Percentiles rank a stretch among this genome's conserved stretches.
These are phyloP conservation scores for Aspergillus unguis DNA, from an alignment of 2,329 filamentous ascomycete species.

Conservation along the genomic window DNA sequence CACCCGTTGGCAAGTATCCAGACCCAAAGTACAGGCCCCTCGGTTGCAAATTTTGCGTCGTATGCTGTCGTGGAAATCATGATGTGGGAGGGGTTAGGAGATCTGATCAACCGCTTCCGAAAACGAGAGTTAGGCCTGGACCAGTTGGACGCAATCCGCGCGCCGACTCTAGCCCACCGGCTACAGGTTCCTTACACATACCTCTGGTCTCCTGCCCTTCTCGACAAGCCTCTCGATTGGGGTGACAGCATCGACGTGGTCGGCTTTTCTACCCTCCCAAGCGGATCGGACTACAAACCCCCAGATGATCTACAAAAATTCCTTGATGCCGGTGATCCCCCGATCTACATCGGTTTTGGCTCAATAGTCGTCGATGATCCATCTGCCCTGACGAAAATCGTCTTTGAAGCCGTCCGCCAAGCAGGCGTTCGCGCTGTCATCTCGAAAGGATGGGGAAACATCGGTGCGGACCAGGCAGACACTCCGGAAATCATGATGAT, in stretches of 20 bases:
- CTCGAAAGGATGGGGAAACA: conserved; percentile 83
- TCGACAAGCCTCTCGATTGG: conserved; percentile 79
- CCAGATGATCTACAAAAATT: conserved; percentile 64
- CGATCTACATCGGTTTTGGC: conserved; percentile 79
- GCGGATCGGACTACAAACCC: conserved; percentile 64
- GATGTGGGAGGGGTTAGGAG: conserved; percentile 88
- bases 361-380: conserved; percentile 79
- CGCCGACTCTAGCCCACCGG: conserved; percentile 72
- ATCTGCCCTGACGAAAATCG: conserved; percentile 64
- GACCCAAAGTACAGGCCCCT: conserved; percentile 69
- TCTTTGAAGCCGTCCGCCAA: conserved; percentile 66
- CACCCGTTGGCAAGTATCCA: conserved; percentile 83
- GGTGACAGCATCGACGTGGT: conserved; percentile 66
- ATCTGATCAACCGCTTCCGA: conserved; percentile 85
- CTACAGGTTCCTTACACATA: conserved; percentile 83
- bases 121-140: conserved; percentile 71
- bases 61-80: conserved; percentile 86
- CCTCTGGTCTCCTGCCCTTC: conserved; percentile 64
- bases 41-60: conserved; percentile 76
- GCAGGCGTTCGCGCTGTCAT: conserved; percentile 74
- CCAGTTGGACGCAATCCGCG: conserved; percentile 74
- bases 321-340: conserved; percentile 64
- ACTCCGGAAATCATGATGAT: conserved; percentile 72
- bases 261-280: conserved; percentile 72
- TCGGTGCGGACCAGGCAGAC: conserved; percentile 67